Evolutionary conservation across 192 early-diverging fungal species (phyloP).

Genomic region (Phycomyces nitens): DNA sequence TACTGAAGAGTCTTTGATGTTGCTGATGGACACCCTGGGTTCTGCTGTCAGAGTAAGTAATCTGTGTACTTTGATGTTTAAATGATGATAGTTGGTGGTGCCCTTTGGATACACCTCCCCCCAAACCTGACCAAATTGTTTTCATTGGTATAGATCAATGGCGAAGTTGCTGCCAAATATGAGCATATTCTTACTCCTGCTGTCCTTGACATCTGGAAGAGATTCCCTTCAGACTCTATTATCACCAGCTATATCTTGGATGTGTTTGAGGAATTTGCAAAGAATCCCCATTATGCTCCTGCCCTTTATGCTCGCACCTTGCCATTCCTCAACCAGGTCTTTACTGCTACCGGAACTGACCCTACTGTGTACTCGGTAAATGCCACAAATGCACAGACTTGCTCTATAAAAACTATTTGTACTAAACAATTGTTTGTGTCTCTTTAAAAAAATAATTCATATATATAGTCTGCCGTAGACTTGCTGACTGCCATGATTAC

Average conservation of each 20-base stretch:
- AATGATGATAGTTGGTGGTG: neutral
- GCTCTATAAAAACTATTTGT: too few species aligned
- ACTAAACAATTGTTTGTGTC: too few species aligned
- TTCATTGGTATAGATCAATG: conserved; percentile 51
- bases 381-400: too few species aligned
- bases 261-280: conserved; percentile 72
- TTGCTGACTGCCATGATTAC: conserved; percentile 69
- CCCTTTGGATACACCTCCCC: neutral
- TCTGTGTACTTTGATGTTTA: neutral
- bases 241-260: conserved; percentile 74
- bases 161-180: conserved; percentile 66
- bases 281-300: conserved; percentile 57
- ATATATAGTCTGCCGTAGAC: conserved; percentile 65
- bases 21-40: conserved; percentile 65
- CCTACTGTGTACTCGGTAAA: conserved; percentile 37
- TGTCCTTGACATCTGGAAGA: conserved; percentile 75
- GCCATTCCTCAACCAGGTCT: conserved; percentile 59
- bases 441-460: too few species aligned
- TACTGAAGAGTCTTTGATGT: conserved; percentile 62
- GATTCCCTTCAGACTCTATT: conserved; percentile 70
- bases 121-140: too few species aligned
- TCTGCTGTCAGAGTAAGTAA: conserved; percentile 54
- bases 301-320: conserved; percentile 71
- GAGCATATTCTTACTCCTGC: conserved; percentile 70
- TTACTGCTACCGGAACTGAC: conserved; percentile 43